These are phyloP conservation scores for Dentipellis sp. DNA, from an alignment of 768 basidiomycete species.

Conservation along the genomic window DNA sequence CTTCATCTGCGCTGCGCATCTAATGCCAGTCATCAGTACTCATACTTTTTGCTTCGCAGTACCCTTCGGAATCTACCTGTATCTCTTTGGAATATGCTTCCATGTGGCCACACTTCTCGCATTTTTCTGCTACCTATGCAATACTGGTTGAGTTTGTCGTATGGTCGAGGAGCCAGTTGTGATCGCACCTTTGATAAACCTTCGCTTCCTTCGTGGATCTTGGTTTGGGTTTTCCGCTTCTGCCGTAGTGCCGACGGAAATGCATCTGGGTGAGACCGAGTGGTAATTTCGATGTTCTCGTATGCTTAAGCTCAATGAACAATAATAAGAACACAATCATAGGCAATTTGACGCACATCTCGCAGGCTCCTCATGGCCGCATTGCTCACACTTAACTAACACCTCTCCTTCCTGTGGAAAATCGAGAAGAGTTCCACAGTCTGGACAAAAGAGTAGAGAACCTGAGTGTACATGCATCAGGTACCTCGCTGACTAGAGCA, in stretches of 20 bases:
- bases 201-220: constrained; percentile 61
- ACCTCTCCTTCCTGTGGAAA: constrained; percentile 69
- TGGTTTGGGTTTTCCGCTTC: constrained; percentile 85
- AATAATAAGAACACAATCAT: neutral
- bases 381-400: constrained; percentile 81
- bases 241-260: constrained; percentile 86
- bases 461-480: constrained; percentile 33
- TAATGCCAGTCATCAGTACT: constrained; percentile 18
- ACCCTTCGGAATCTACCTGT: constrained; percentile 43
- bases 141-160: neutral
- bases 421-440: constrained; percentile 84
- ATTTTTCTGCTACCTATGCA: constrained; percentile 76
- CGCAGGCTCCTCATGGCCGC: constrained; percentile 78
- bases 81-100: constrained; percentile 85
- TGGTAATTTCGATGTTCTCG: constrained; percentile 84
- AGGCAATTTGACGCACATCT: constrained; percentile 54
- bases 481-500: neutral
- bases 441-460: constrained; percentile 89
- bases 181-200: constrained; percentile 46
- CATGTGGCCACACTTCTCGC: constrained; percentile 77
- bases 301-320: constrained; percentile 47
- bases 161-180: neutral
- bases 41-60: neutral
- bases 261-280: constrained; percentile 87
- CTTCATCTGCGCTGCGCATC: constrained; percentile 90